Conservation (phyloP, 2,329 filamentous ascomycete species). For the Fusarium tupiense region DNA sequence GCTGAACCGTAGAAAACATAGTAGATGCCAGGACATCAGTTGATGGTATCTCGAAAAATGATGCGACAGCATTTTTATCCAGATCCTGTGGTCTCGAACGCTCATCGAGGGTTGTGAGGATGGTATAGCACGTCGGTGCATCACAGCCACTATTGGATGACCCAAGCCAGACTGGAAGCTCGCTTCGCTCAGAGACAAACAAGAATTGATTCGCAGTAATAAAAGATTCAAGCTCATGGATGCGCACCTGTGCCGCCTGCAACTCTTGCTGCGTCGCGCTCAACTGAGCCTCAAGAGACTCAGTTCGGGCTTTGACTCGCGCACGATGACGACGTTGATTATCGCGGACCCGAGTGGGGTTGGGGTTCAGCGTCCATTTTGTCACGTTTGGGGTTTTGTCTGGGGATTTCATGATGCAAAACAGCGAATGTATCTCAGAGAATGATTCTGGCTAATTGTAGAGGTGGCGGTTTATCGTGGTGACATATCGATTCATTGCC, state of each 20-base stretch:
- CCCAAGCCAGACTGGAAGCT: background rate
- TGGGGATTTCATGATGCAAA: background rate
- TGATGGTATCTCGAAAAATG: background rate
- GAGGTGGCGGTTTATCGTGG: background rate
- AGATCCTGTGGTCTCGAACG: background rate
- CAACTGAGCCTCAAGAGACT: constrained; percentile 41
- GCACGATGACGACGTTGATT: constrained; percentile 63
- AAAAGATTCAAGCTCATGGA: background rate
- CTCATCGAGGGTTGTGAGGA: no score
- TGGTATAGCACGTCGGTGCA: background rate
- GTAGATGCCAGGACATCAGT: rapidly evolving
- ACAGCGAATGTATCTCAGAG: background rate
- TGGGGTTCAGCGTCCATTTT: constrained; percentile 37
- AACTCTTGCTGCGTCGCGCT: constrained; percentile 7
- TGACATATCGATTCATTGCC: background rate
- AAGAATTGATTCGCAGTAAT: background rate
- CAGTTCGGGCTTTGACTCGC: constrained; percentile 52
- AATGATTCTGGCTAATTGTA: background rate
- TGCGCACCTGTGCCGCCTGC: background rate
- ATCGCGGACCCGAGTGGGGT: constrained; percentile 55
- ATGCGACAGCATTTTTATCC: rapidly evolving
- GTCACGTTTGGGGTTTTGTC: background rate
- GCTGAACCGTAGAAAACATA: background rate
- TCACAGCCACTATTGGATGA: no score
- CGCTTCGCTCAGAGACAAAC: background rate